Percentiles rank a stretch among this genome's conserved stretches.
phyloP scores from a whole-genome alignment of 2,329 filamentous ascomycete genomes.

The Colletotrichum lindemuthianum region DNA sequence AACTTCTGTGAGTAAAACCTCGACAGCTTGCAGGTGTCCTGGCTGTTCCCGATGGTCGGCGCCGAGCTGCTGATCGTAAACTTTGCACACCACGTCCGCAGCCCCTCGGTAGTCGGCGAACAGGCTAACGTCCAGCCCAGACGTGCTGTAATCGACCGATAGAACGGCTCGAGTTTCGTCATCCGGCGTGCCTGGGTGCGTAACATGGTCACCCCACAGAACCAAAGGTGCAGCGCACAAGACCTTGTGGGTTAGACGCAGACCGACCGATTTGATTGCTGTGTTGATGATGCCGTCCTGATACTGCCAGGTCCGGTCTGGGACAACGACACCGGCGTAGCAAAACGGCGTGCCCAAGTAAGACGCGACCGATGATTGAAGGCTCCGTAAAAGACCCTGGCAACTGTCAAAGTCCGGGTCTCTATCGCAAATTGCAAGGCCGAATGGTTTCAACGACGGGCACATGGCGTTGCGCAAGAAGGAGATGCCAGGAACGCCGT shows the following conservation, averaged over 20 bases:
- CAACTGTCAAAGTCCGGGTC: not conserved
- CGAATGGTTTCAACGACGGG: not conserved
- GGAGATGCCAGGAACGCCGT: not conserved
- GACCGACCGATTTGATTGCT: not conserved
- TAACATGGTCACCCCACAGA: not conserved
- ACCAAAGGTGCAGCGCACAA: not conserved
- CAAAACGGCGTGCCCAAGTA: constrained; percentile 12
- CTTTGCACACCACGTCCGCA: not conserved
- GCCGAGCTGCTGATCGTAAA: not conserved
- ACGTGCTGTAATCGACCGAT: constrained; percentile 8
- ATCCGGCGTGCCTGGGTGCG: not conserved
- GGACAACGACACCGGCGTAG: constrained; percentile 1
- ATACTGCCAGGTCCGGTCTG: not conserved
- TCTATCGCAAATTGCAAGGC: not conserved
- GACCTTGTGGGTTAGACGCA: not conserved
- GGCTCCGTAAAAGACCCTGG: constrained; percentile 3
- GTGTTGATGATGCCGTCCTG: not conserved
- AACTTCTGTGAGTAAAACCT: not conserved
- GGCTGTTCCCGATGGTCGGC: not conserved
- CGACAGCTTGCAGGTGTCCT: not conserved
- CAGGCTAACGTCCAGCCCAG: not conserved
- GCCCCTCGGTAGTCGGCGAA: not conserved
- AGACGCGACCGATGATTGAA: constrained; percentile 4
- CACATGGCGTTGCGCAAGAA: not conserved
- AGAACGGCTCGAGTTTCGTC: not conserved